Base-by-base conservation (phyloP, 2,329 filamentous ascomycete genomes). In the Pyricularia pennisetigena region DNA sequence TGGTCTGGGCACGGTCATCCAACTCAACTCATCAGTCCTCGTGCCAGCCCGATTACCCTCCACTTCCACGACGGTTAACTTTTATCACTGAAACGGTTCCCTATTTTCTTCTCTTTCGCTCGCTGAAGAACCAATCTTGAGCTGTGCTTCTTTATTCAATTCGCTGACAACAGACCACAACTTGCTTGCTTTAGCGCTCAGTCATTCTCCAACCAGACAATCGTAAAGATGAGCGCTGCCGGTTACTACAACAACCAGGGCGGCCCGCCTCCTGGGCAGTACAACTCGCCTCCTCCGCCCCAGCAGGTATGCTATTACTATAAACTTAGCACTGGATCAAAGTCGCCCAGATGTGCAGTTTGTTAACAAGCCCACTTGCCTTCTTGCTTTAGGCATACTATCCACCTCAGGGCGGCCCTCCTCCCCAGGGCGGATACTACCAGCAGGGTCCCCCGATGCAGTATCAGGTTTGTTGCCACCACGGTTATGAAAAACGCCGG, bases 401-500 rank as follows among this genome's bases (percentile, higher is more conserved):
- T 66, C 64, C 54, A 57, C 14, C 69, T 69, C 68, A 69, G 72
- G 78, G 80, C 75, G 77, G 24, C 82, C 82, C 72, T n/a, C 70
- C 72, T 65, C 69, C 74, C 68, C 79, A 75, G 70, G 79, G 74
- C 67, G 77, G 77, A 70, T 79, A 79, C 74, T 80, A 82, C 72
- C 81, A 80, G 63, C 80, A 81, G 70, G 69, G 28, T 32, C 77
- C 74, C 14, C 80, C 75, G 68, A 82, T 82, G 79, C 78, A 81
- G 69, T 61, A 61, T 26, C 57, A 61, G 57, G 57, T 61, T 61
- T 24, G 57, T 26, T 9, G 12, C 57, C 26, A n/a, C 57, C 23
- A 5, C 10, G 57, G 23, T 61, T 4, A 14, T 24, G 12, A 61
- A 23, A 24, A 61, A 61, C 9, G 20, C 10, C 24, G 9, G 12